phyloP scores from a whole-genome alignment of 176 grass and related monocot species.

The Aegilops longissima region DNA sequence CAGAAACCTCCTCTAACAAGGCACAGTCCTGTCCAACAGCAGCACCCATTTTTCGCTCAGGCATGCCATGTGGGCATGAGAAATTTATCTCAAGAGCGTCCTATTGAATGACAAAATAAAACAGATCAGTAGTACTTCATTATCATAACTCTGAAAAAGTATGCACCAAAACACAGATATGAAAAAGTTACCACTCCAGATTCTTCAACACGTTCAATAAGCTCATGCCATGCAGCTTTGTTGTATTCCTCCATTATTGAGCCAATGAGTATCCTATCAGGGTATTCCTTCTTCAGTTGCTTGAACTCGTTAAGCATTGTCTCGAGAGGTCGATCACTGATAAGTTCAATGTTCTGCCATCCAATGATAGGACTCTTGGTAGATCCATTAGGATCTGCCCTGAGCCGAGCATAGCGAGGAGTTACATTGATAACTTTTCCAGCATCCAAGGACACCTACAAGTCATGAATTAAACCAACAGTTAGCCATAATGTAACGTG shows the following conservation, averaged over 20 bases:
- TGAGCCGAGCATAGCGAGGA: conserved; percentile 82
- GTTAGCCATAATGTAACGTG: conserved; percentile 21
- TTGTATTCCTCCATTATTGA: conserved; percentile 99
- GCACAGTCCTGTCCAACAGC: conserved; percentile 93
- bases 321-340: conserved; percentile 90
- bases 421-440: conserved; percentile 96
- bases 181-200: conserved; percentile 54
- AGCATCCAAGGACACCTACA: conserved; percentile 90
- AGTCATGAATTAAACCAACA: conserved; percentile 22
- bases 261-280: conserved; percentile 91
- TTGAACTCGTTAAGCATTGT: conserved; percentile 95
- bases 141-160: conserved; percentile 4
- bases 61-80: conserved; percentile 99
- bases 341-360: conserved; percentile 98
- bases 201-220: conserved; percentile 92
- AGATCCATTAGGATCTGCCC: conserved; percentile 78
- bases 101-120: conserved; percentile 32
- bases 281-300: conserved; percentile 88
- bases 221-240: conserved; percentile 95
- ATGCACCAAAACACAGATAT: conserved; percentile 10
- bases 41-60: conserved; percentile 97
- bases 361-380: conserved; percentile 84
- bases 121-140: conserved; percentile 16
- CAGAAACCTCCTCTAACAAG: conserved; percentile 84
- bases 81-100: conserved; percentile 99